Conservation (phyloP, 1,139 yeast genomes). For the Magnusiomyces clavatus region DNA sequence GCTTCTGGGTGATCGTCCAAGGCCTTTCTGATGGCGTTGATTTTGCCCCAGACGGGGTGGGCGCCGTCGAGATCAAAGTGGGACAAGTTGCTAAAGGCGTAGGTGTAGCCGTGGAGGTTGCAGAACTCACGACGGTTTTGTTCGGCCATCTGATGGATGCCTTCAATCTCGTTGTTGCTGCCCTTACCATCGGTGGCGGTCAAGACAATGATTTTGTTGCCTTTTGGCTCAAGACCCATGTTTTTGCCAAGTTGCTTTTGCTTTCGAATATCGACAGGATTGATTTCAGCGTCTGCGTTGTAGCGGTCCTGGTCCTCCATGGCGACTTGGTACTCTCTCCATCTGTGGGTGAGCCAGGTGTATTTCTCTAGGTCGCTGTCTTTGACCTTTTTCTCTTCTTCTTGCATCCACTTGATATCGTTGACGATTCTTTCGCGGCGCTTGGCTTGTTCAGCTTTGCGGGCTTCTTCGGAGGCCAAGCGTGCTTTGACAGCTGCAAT, state of each 20-base stretch:
- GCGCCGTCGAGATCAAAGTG: conserved; percentile 13
- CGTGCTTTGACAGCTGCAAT: too few species aligned
- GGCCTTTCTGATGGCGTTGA: conserved; percentile 20
- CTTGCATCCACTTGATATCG: too few species aligned
- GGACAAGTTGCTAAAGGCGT: conserved; percentile 25
- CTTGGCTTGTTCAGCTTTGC: too few species aligned
- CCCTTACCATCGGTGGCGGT: conserved; percentile 29
- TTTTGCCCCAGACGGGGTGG: conserved; percentile 23
- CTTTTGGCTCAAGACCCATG: conserved; percentile 50
- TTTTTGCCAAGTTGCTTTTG: conserved; percentile 82
- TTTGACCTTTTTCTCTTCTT: conserved; percentile 26
- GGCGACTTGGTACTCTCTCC: too few species aligned
- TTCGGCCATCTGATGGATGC: conserved; percentile 22
- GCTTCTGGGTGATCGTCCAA: conserved; percentile 20
- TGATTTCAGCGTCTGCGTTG: too few species aligned
- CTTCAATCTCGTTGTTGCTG: conserved; percentile 19
- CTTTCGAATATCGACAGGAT: too few species aligned
- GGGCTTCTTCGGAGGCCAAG: too few species aligned
- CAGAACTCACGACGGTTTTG: conserved; percentile 30
- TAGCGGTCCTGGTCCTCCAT: too few species aligned
- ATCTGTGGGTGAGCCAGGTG: conserved; percentile 89
- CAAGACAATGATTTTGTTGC: conserved; percentile 24
- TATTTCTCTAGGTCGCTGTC: conserved; percentile 70
- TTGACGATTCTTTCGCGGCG: too few species aligned
- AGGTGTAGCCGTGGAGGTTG: conserved; percentile 26